A percentile compares a stretch with the other conserved stretches of the same genome.
phyloP scores from a whole-genome alignment of 2,329 filamentous ascomycete genomes.

The Botrytis fragariae region DNA sequence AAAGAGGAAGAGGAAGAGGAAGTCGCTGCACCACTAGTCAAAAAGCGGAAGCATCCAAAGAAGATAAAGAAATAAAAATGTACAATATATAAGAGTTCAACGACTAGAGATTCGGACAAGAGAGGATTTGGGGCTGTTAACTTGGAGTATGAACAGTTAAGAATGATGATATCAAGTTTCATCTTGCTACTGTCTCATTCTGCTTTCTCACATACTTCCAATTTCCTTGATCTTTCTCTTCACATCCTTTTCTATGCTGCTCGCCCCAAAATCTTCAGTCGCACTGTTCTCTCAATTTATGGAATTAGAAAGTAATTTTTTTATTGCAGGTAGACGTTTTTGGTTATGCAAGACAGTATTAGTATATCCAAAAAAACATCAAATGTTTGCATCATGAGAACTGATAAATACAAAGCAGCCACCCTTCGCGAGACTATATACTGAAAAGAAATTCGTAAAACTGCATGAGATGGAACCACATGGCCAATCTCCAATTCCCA shows the following conservation, averaged over 20 bases:
- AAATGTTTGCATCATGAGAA: not conserved
- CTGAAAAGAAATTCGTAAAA: not conserved
- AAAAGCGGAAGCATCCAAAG: not conserved
- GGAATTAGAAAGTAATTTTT: not conserved
- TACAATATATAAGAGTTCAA: not conserved
- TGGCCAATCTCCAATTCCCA: not conserved
- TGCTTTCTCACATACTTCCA: not conserved
- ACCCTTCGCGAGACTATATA: not conserved
- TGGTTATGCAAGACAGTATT: not conserved
- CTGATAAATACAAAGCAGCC: not conserved
- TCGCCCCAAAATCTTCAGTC: not conserved
- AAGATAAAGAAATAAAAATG: not conserved
- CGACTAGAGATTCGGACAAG: not conserved
- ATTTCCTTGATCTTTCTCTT: not conserved
- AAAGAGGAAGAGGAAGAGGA: not conserved
- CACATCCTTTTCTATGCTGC: not conserved
- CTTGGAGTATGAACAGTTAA: not conserved
- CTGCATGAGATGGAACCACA: not conserved
- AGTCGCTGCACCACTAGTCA: not conserved
- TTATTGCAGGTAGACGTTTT: not conserved
- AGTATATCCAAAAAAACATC: not conserved
- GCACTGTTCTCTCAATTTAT: not conserved
- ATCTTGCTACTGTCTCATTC: not conserved
- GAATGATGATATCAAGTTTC: not conserved
- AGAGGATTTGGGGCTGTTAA: not conserved